These are phyloP conservation scores for Podila horticola DNA, from an alignment of 192 early-diverging fungal species.

Conservation along the genomic window DNA sequence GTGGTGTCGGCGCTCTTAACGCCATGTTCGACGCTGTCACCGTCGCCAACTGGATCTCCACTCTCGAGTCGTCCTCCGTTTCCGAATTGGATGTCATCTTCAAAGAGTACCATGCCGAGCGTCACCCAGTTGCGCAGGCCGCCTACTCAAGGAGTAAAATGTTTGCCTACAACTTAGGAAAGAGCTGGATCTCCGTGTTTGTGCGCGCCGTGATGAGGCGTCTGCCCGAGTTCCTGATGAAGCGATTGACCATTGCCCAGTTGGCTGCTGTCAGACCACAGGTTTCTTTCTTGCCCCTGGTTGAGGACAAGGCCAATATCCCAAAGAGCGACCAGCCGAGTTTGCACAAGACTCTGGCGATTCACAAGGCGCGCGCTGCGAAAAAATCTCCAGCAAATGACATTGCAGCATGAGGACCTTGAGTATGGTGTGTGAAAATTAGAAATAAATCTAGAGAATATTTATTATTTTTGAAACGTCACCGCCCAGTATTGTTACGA, in stretches of 20 bases:
- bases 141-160: background rate
- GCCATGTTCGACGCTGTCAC: background rate
- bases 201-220: background rate
- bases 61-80: background rate
- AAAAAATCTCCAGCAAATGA: background rate
- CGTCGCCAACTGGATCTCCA: conserved; percentile 1
- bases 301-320: background rate
- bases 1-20: background rate
- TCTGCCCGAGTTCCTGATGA: background rate
- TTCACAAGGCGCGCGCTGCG: background rate
- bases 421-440: background rate
- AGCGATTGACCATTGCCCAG: background rate
- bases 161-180: background rate
- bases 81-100: background rate
- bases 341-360: conserved; percentile 1
- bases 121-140: background rate
- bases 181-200: background rate
- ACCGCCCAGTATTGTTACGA: background rate
- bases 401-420: too few species aligned
- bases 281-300: background rate
- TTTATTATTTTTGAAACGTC: background rate
- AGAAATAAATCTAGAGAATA: background rate
- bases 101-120: background rate
- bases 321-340: background rate
- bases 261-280: background rate